Conservation (phyloP, 2,329 filamentous ascomycete species). For the Bipolaris bicolor region DNA sequence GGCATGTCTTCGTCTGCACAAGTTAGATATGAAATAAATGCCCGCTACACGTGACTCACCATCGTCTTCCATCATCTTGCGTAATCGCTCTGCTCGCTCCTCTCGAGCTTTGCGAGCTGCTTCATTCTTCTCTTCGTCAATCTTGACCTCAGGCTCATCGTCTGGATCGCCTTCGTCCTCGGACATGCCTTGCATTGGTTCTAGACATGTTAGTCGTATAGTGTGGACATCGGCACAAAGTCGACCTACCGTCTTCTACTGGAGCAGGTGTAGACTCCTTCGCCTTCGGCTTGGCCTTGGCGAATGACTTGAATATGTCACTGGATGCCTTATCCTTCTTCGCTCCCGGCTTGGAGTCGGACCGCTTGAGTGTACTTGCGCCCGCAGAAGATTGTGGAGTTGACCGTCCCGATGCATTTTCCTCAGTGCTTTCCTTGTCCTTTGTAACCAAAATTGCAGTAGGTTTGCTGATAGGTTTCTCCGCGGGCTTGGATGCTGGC, state of each 20-base stretch:
- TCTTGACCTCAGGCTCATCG: constrained; percentile 37
- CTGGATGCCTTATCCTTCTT: constrained; percentile 65
- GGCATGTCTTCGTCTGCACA: constrained; percentile 62
- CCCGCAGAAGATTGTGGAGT: constrained; percentile 37
- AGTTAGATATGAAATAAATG: constrained; percentile 21
- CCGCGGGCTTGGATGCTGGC: constrained; percentile 18
- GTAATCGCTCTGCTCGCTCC: constrained; percentile 69
- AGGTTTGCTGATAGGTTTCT: constrained; percentile 25
- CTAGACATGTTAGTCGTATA: constrained; percentile 42
- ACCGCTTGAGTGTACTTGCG: constrained; percentile 39
- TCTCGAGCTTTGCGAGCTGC: constrained; percentile 56
- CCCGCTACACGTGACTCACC: constrained; percentile 48
- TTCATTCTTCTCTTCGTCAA: constrained; percentile 42
- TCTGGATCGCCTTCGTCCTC: constrained; percentile 46
- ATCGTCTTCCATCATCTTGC: constrained; percentile 77
- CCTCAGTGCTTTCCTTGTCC: constrained; percentile 39
- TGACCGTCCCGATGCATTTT: constrained; percentile 44
- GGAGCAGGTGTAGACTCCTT: constrained; percentile 49
- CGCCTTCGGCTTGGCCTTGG: constrained; percentile 67
- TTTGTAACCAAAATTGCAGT: constrained; percentile 24
- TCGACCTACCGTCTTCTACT: constrained; percentile 57
- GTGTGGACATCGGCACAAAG: background rate
- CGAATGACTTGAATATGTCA: constrained; percentile 80
- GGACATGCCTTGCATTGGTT: constrained; percentile 62
- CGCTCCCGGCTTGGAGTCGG: constrained; percentile 50